Percentiles rank a stretch among this genome's conserved stretches.
Conservation (phyloP, 2,329 filamentous ascomycete genomes). For the Colletotrichum higginsianum region DNA sequence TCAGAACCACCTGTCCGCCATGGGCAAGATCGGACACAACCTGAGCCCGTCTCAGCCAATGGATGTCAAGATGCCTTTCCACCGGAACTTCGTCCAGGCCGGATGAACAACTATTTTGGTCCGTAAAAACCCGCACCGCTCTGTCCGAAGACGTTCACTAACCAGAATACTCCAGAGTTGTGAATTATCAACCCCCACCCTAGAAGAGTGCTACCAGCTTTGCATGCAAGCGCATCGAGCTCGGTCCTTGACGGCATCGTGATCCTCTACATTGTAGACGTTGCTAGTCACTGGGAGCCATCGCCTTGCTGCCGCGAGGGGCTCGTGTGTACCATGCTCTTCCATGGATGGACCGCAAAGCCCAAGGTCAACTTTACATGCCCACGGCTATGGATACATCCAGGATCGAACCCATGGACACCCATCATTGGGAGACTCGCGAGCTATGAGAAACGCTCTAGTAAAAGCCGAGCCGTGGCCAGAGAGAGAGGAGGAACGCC, state of each 20-base stretch:
- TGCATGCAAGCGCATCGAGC: slow-evolving; percentile 36
- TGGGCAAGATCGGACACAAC: slow-evolving; percentile 66
- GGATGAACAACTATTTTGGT: slow-evolving; percentile 48
- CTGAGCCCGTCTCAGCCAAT: slow-evolving; percentile 44
- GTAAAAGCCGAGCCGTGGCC: slow-evolving; percentile 36
- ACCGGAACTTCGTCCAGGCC: slow-evolving; percentile 47
- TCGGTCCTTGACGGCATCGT: slow-evolving; percentile 7
- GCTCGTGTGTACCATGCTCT: slow-evolving; percentile 26
- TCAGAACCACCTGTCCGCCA: slow-evolving; percentile 65
- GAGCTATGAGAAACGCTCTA: slow-evolving; percentile 27
- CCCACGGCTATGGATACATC: slow-evolving; percentile 25
- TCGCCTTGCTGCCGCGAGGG: slow-evolving; percentile 16
- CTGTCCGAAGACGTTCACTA: background rate
- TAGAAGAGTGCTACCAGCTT: slow-evolving; percentile 24
- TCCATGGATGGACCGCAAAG: slow-evolving; percentile 26
- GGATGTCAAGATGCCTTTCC: slow-evolving; percentile 26
- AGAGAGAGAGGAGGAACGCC: background rate
- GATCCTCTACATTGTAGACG: slow-evolving; percentile 30
- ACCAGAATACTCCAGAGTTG: slow-evolving; percentile 14
- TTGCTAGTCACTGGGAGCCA: slow-evolving; percentile 20
- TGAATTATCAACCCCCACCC: background rate
- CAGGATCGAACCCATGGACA: slow-evolving; percentile 33
- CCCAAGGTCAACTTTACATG: slow-evolving; percentile 22
- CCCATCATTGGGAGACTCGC: slow-evolving; percentile 18
- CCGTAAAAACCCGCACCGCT: slow-evolving; percentile 27